phyloP scores from a whole-genome alignment of 352 stramenopile species.

The Phytophthora hybrid region DNA sequence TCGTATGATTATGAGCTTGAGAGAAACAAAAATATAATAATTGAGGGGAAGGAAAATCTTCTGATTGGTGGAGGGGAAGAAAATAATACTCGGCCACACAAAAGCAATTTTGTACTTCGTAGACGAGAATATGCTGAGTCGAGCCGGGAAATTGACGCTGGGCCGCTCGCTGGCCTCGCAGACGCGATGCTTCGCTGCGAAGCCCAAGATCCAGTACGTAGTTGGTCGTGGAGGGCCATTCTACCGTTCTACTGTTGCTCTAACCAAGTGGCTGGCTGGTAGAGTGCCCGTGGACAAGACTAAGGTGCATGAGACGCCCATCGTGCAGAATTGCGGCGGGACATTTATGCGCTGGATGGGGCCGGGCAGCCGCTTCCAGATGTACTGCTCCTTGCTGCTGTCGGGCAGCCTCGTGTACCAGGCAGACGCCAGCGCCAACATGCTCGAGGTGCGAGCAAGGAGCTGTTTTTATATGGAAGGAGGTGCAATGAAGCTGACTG shows the following conservation, averaged over 20 bases:
- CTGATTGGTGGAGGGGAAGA: not conserved
- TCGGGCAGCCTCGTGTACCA: constrained; percentile 72
- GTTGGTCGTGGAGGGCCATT: not conserved
- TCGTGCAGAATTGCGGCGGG: constrained; percentile 63
- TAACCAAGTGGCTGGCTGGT: too few relatives aligned
- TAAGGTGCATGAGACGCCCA: constrained; percentile 59
- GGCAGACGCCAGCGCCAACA: constrained; percentile 57
- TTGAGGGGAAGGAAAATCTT: not conserved
- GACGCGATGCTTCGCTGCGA: constrained; percentile 27
- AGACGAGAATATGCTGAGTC: not conserved
- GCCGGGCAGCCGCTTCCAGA: constrained; percentile 66
- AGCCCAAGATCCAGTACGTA: constrained; percentile 40
- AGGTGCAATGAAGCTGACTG: not conserved
- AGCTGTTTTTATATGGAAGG: not conserved
- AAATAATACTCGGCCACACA: not conserved
- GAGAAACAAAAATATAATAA: too few relatives aligned
- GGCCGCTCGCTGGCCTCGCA: not conserved
- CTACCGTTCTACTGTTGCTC: too few relatives aligned
- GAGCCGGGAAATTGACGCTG: not conserved
- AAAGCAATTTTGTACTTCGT: too few relatives aligned
- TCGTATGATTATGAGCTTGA: not conserved
- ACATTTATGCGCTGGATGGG: constrained; percentile 69
- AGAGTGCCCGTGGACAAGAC: constrained; percentile 43
- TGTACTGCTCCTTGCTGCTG: constrained; percentile 78
- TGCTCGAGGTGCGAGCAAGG: constrained; percentile 43